A percentile compares a stretch with the other conserved stretches of the same genome.
phyloP scores from a whole-genome alignment of 331 rosid genomes.

The Dryas integrifolia region DNA sequence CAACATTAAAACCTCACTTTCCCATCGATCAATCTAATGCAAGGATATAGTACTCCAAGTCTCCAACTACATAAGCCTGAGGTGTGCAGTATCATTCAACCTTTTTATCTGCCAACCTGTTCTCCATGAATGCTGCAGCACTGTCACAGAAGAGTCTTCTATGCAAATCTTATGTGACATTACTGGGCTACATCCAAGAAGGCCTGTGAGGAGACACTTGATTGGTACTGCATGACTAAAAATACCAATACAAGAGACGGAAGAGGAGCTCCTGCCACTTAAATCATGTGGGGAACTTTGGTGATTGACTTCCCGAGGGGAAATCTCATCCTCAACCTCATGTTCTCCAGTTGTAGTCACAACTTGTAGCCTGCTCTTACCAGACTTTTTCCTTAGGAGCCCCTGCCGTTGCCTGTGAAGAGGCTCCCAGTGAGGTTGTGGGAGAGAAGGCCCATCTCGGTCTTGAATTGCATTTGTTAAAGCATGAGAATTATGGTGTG shows the following conservation, averaged over 20 bases:
- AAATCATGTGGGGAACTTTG: constrained; percentile 53
- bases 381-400: constrained; percentile 71
- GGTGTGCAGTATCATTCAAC: constrained; percentile 83
- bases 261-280: constrained; percentile 51
- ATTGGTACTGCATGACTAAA: constrained; percentile 82
- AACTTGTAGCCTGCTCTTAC: constrained; percentile 86
- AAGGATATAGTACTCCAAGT: constrained; percentile 16
- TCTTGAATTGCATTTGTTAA: constrained; percentile 62
- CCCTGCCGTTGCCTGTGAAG: constrained; percentile 68
- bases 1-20: constrained; percentile 10
- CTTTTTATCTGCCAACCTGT: constrained; percentile 95
- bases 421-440: constrained; percentile 60
- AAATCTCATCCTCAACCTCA: constrained; percentile 67
- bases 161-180: constrained; percentile 81
- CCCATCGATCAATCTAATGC: constrained; percentile 6
- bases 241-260: constrained; percentile 60
- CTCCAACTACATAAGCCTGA: constrained; percentile 69
- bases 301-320: constrained; percentile 57
- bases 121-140: constrained; percentile 84
- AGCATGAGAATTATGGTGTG: constrained; percentile 58
- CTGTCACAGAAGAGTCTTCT: constrained; percentile 90
- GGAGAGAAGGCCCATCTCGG: constrained; percentile 60
- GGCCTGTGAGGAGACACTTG: constrained; percentile 80
- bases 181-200: constrained; percentile 81
- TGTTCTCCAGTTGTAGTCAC: constrained; percentile 76